These are phyloP conservation scores for Phytopythium mirpurense DNA, from an alignment of 352 stramenopile genomes.

Conservation along the genomic window DNA sequence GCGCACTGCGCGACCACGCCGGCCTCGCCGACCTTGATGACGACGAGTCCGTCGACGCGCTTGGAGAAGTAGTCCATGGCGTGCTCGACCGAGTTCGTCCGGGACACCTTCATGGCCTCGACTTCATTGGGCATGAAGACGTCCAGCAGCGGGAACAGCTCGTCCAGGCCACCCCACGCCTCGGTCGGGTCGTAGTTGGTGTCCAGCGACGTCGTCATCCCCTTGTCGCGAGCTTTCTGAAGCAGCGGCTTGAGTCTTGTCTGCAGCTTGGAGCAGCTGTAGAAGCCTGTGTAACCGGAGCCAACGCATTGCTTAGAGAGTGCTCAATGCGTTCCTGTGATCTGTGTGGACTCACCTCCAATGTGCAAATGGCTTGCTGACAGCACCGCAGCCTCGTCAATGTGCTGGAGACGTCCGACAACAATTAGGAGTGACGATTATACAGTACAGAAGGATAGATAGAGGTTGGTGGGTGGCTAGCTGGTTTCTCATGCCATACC, in stretches of 20 bases:
- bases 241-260: constrained; percentile 53
- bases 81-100: constrained; percentile 35
- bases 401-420: constrained; percentile 25
- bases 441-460: too few species aligned
- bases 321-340: too few species aligned
- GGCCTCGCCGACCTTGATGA: constrained; percentile 68
- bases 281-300: constrained; percentile 51
- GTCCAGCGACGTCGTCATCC: constrained; percentile 75
- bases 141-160: constrained; percentile 63
- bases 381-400: constrained; percentile 54
- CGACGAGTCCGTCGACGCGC: constrained; percentile 37
- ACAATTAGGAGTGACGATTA: too few species aligned
- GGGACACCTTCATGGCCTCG: constrained; percentile 66
- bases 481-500: too few species aligned
- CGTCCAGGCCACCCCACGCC: constrained; percentile 52
- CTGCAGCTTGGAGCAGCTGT: constrained; percentile 64
- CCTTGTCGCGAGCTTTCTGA: constrained; percentile 43
- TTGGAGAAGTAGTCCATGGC: constrained; percentile 47
- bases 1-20: constrained; percentile 48
- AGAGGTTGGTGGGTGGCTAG: too few species aligned
- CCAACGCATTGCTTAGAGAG: constrained; percentile 3
- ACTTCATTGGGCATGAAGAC: constrained; percentile 84
- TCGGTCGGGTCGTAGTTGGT: constrained; percentile 82
- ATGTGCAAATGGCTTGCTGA: constrained; percentile 69
- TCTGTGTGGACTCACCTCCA: constrained; percentile 30